Evolutionary conservation across 225 moss, liverwort and hornwort genomes (phyloP).

Genomic region (Climacium dendroides): DNA sequence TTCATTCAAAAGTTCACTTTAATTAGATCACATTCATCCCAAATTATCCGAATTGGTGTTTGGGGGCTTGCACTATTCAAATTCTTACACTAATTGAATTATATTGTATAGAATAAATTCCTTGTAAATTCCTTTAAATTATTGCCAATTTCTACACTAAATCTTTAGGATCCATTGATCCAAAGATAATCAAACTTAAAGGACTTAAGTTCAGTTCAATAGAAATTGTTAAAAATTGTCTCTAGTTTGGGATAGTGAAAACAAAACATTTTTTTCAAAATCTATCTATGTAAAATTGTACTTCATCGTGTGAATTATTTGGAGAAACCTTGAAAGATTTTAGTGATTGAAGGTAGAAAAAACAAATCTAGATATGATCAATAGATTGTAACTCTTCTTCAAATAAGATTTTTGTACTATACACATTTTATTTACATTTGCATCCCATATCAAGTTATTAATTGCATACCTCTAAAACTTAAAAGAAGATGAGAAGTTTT

Average conservation of each 20-base stretch:
- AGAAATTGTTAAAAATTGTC: not conserved
- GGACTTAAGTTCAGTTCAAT: rapidly evolving
- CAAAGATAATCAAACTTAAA: too few species aligned
- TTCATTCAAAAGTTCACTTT: not conserved
- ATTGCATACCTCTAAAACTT: not conserved
- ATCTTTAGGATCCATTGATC: too few species aligned
- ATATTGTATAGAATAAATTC: too few species aligned
- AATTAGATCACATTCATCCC: not conserved
- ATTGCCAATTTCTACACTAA: rapidly evolving
- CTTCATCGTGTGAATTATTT: not conserved
- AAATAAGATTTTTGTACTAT: too few species aligned
- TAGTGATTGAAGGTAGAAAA: too few species aligned
- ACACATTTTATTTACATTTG: too few species aligned
- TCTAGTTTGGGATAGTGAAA: not conserved
- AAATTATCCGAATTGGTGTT: not conserved
- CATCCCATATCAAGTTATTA: too few species aligned
- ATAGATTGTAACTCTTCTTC: too few species aligned
- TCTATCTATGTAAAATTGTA: not conserved
- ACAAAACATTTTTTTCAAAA: not conserved
- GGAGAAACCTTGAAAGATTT: too few species aligned
- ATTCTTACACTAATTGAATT: too few species aligned
- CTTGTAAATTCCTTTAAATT: too few species aligned
- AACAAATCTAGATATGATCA: too few species aligned
- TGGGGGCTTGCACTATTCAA: not conserved
- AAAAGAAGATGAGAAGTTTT: not conserved